Evolutionary conservation across 441 rosid species (phyloP).

Genomic region (Raphanus hybrid): DNA sequence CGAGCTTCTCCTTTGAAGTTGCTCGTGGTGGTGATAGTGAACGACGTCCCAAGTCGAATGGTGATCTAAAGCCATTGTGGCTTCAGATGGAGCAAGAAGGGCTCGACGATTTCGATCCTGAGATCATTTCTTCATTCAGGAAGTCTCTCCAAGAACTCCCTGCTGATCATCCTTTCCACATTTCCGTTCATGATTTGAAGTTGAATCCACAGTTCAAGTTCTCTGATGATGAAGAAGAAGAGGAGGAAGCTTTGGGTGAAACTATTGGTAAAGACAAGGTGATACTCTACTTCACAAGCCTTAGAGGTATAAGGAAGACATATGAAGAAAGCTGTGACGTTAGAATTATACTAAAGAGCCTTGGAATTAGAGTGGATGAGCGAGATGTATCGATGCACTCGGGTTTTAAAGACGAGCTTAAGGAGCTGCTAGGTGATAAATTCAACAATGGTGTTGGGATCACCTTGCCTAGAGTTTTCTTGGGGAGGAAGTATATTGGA

Average conservation of each 20-base stretch:
- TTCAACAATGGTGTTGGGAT: constrained; percentile 46
- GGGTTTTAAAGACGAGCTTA: constrained; percentile 75
- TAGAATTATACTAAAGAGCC: constrained; percentile 59
- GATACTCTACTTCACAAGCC: constrained; percentile 74
- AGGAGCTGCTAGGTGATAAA: constrained; percentile 59
- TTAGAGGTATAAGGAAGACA: constrained; percentile 85
- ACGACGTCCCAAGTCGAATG: too few relatives aligned
- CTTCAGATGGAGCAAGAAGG: constrained; percentile 34
- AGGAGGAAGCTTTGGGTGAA: not conserved
- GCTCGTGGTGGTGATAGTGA: constrained; percentile 2
- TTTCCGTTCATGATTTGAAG: constrained; percentile 36
- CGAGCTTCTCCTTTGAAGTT: constrained; percentile 61
- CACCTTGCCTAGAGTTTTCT: constrained; percentile 68
- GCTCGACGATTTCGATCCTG: constrained; percentile 57
- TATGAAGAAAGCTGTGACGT: constrained; percentile 77
- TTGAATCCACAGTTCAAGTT: not conserved
- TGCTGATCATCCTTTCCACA: constrained; percentile 55
- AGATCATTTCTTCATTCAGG: constrained; percentile 57
- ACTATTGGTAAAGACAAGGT: constrained; percentile 49
- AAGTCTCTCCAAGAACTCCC: constrained; percentile 60
- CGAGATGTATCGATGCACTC: constrained; percentile 91
- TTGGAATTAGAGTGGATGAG: constrained; percentile 70
- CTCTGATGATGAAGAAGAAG: not conserved
- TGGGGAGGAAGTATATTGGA: constrained; percentile 74
- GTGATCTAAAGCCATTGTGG: too few relatives aligned